These are phyloP conservation scores for Multifurca ochricompacta DNA, from an alignment of 768 basidiomycete genomes.

Conservation along the genomic window DNA sequence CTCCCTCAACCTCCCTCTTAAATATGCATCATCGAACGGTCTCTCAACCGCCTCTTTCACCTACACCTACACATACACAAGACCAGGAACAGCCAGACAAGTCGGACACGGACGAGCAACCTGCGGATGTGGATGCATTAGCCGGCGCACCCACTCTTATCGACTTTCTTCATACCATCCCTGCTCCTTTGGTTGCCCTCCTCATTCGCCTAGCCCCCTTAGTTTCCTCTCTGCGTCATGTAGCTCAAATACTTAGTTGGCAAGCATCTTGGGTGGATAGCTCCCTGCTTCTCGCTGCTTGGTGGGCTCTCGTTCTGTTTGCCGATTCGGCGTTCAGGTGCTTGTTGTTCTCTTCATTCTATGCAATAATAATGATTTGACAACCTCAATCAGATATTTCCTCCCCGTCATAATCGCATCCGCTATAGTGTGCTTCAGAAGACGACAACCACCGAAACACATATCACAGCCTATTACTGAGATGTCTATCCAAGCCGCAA, in stretches of 20 bases:
- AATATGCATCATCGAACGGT: not conserved
- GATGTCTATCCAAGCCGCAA: slow-evolving; percentile 39
- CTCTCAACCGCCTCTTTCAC: not conserved
- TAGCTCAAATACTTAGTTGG: slow-evolving; percentile 52
- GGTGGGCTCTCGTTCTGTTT: slow-evolving; percentile 76
- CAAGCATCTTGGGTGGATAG: slow-evolving; percentile 47
- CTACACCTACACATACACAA: not conserved
- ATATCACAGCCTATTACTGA: slow-evolving; percentile 42
- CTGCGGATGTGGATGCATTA: not conserved
- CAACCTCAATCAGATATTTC: slow-evolving; percentile 40
- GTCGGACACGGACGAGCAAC: not conserved
- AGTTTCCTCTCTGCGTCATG: slow-evolving; percentile 37
- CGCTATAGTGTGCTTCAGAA: slow-evolving; percentile 29
- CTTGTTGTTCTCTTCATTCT: slow-evolving; percentile 19
- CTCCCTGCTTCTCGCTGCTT: slow-evolving; percentile 57
- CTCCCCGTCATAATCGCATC: slow-evolving; percentile 47
- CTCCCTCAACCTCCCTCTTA: too few relatives aligned
- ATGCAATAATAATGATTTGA: not conserved
- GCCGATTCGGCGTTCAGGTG: slow-evolving; percentile 37
- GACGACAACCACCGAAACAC: slow-evolving; percentile 16
- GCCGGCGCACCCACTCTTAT: slow-evolving; percentile 20
- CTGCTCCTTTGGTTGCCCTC: slow-evolving; percentile 50
- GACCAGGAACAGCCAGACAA: not conserved
- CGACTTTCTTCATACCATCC: slow-evolving; percentile 53
- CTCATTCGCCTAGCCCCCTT: slow-evolving; percentile 56